phyloP scores from a whole-genome alignment of 2,329 filamentous ascomycete species.

The Cytospora leucostoma region DNA sequence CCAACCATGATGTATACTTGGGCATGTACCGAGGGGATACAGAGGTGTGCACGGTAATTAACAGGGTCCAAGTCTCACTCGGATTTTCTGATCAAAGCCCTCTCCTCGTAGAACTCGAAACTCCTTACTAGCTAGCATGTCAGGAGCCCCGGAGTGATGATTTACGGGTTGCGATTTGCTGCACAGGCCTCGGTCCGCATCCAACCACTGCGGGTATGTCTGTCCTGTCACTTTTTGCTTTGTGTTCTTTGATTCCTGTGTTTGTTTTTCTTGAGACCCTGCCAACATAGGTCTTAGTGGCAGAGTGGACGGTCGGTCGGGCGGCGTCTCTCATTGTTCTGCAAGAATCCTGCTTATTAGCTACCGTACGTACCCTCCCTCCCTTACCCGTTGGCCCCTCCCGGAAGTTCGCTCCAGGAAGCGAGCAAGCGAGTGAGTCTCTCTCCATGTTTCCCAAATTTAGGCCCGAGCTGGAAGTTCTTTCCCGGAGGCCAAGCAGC shows the following conservation, averaged over 20 bases:
- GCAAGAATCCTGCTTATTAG: background rate
- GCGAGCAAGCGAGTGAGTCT: background rate
- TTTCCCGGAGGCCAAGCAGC: too few relatives aligned
- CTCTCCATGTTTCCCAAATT: background rate
- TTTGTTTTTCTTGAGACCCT: constrained; percentile 5
- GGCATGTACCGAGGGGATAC: background rate
- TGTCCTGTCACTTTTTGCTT: constrained; percentile 6
- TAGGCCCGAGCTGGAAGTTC: constrained; percentile 16
- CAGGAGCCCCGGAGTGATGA: background rate
- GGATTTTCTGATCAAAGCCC: background rate
- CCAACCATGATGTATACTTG: constrained; percentile 6
- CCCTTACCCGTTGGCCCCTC: background rate
- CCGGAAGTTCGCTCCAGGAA: background rate
- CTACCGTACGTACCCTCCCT: background rate
- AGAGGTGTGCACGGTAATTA: too few relatives aligned
- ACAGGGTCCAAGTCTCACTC: background rate
- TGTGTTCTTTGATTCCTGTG: background rate
- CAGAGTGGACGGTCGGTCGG: too few relatives aligned
- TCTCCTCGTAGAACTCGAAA: too few relatives aligned
- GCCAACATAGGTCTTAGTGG: constrained; percentile 2
- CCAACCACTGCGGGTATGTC: constrained; percentile 16
- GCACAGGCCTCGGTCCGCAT: constrained; percentile 11
- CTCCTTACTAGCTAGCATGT: too few relatives aligned
- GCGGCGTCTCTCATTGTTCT: background rate
- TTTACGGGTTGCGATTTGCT: constrained; percentile 3